Base-by-base conservation (phyloP, 2,329 filamentous ascomycete species). In the Dothidotthia symphoricarpi region DNA sequence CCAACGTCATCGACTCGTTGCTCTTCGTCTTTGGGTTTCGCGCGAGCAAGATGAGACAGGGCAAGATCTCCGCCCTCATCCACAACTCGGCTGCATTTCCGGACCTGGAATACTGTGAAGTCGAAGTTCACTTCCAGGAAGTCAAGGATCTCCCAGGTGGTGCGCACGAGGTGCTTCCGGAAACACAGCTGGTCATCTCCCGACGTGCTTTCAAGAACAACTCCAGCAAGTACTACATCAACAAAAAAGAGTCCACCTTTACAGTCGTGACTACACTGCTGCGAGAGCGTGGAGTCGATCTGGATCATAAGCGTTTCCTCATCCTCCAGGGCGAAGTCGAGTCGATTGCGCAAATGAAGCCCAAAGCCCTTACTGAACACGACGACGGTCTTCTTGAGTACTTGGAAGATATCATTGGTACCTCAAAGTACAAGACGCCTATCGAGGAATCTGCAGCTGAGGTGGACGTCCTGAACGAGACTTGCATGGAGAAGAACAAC, bases 11-110 rank as follows among this genome's bases (percentile, higher is more conserved):
- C 62, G 93, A 98, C 69, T 96, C 93, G 2, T 74, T 98, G 17
- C 80, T 98, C 1, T 98, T 98, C 60, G 93, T 98, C n/a, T 98
- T 98, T 63, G 93, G 94, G 36, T 98, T 98, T 73, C 84, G 93
- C 43, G 93, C 93, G 28, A 97, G 91, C 75, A 98, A 98, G 71
- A 98, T 98, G 93, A 81, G 93, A 59, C 93, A 98, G 67, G 93
- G 93, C 60, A 98, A 98, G 71, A 89, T 98, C 31, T 98, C 93
- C 1, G 93, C 93, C 3, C 74, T 98, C 32, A 98, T 98, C 52
- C 93, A 98, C 71, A 98, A 97, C 66, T 97, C 93, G 10, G 90
- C 89, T 1, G 80, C 86, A 39, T 81, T 86, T 53, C 89, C 89
- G 0, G 80, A 96, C 55, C 71, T 98, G 14, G 87, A 94, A 31